Percentiles rank a stretch among this genome's conserved stretches.
Conservation (phyloP, 768 basidiomycete genomes). For the Dioszegia aurantiaca region DNA sequence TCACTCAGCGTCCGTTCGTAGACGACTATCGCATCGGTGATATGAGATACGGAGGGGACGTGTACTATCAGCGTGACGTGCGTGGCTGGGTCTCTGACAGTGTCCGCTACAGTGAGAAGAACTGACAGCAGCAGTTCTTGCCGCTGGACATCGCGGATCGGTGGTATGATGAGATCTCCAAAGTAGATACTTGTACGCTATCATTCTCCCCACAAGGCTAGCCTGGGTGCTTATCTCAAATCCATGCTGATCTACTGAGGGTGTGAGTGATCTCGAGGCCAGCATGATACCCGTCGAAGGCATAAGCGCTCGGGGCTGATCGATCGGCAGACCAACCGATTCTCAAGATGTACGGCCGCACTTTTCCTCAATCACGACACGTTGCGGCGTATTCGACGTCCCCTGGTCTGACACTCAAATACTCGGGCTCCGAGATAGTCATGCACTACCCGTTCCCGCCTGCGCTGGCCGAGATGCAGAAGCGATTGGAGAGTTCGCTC, state of each 20-base stretch:
- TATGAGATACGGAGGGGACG: constrained; percentile 40
- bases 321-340: constrained; percentile 52
- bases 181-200: constrained; percentile 51
- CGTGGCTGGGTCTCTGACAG: not conserved
- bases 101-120: not conserved
- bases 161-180: constrained; percentile 52
- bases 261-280: too few species aligned
- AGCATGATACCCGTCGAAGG: too few species aligned
- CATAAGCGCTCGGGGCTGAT: too few species aligned
- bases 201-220: not conserved
- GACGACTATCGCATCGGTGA: constrained; percentile 20
- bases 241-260: too few species aligned
- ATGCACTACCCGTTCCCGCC: constrained; percentile 53
- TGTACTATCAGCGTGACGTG: constrained; percentile 42
- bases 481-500: constrained; percentile 46
- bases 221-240: too few species aligned
- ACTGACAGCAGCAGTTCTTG: constrained; percentile 40
- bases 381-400: constrained; percentile 54
- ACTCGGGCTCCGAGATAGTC: constrained; percentile 52
- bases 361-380: constrained; percentile 53
- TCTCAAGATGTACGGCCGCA: constrained; percentile 55
- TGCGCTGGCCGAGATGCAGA: constrained; percentile 48
- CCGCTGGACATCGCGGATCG: constrained; percentile 30
- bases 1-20: constrained; percentile 26
- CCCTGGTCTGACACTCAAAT: constrained; percentile 47